phyloP scores from a whole-genome alignment of 140 eudicot species.

The Flaveria floridana region DNA sequence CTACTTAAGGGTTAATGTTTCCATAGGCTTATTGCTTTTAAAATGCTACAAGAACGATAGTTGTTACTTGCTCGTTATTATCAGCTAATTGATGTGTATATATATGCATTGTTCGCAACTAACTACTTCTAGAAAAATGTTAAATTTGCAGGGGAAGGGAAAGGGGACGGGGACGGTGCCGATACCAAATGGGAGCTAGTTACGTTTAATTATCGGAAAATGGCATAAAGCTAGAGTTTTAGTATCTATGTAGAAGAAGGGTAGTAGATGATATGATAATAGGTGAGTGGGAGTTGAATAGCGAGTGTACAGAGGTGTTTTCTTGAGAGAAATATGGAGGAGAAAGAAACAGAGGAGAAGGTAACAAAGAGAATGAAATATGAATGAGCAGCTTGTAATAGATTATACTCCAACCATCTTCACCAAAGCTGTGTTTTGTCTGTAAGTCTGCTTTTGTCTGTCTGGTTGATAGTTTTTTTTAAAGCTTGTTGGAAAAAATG shows the following conservation, averaged over 20 bases:
- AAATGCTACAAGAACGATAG: not conserved
- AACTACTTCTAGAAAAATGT: not conserved
- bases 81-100: not conserved
- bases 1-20: not conserved
- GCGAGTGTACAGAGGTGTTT: conserved; percentile 31
- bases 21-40: not conserved
- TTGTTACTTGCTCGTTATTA: not conserved
- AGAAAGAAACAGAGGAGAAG: not conserved
- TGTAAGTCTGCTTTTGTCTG: not conserved
- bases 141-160: conserved; percentile 31
- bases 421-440: conserved; percentile 15
- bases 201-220: conserved; percentile 17
- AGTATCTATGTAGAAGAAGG: conserved; percentile 14
- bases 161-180: conserved; percentile 25
- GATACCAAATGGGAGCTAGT: conserved; percentile 17
- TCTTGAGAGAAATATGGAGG: conserved; percentile 5
- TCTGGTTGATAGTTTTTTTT: not conserved
- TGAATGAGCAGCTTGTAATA: conserved; percentile 15
- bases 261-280: conserved; percentile 14
- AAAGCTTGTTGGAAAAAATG: not conserved
- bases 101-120: too few species aligned
- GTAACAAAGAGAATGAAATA: conserved; percentile 13
- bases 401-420: conserved; percentile 26
- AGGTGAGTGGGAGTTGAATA: conserved; percentile 12
- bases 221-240: conserved; percentile 19